These are phyloP conservation scores for Neofusicoccum laricinum DNA, from an alignment of 2,329 filamentous ascomycete species.

Conservation along the genomic window DNA sequence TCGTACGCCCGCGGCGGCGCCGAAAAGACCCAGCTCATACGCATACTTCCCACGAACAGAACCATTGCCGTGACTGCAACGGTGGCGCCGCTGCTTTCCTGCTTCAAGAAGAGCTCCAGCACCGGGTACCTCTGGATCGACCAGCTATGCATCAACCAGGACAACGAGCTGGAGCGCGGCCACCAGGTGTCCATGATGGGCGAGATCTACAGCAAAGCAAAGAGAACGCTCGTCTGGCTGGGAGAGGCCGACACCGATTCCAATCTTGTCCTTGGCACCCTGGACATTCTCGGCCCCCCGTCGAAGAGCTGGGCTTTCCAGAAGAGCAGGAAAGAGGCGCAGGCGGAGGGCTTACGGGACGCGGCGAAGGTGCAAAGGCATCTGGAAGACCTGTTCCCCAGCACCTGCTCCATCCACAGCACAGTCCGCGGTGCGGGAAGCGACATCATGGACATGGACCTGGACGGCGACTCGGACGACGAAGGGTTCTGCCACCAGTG, in stretches of 20 bases:
- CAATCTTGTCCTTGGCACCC: constrained; percentile 15
- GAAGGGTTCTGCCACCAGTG: neutral
- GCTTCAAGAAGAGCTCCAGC: constrained; percentile 12
- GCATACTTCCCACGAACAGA: constrained; percentile 1
- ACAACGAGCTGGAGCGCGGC: constrained; percentile 15
- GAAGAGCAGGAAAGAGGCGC: neutral
- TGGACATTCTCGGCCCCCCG: neutral
- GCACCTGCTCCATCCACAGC: neutral
- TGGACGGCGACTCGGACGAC: neutral
- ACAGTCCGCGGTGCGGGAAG: neutral
- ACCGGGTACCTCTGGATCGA: constrained; percentile 18
- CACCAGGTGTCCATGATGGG: constrained; percentile 14
- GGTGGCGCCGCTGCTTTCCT: neutral
- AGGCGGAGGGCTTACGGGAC: neutral
- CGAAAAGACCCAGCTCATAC: neutral
- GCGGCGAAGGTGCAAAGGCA: neutral
- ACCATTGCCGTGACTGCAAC: constrained; percentile 15
- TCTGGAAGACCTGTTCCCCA: neutral
- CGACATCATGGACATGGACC: neutral
- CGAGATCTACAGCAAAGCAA: constrained; percentile 10
- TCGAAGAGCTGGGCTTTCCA: neutral
- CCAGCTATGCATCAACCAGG: constrained; percentile 19
- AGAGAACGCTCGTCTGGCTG: constrained; percentile 17
- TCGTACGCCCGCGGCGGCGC: constrained; percentile 20
- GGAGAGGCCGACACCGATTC: constrained; percentile 19